Conservation (phyloP, 768 basidiomycete species). For the Melanogaster broomeanus region DNA sequence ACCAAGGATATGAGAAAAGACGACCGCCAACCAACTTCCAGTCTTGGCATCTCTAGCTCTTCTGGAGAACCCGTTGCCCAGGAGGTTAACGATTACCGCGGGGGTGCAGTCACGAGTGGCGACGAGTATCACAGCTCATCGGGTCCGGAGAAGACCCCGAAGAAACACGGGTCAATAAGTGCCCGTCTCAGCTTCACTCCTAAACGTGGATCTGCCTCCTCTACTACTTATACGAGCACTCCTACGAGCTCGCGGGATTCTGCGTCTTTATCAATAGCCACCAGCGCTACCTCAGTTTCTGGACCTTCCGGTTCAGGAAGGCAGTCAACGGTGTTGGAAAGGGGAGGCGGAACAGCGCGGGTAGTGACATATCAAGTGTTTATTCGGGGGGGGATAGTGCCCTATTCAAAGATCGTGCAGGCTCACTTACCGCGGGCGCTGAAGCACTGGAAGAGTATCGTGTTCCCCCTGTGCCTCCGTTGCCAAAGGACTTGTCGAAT, state of each 20-base stretch:
- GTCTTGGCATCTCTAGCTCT: slow-evolving; percentile 38
- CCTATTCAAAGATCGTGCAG: slow-evolving; percentile 67
- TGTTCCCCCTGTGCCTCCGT: slow-evolving; percentile 92
- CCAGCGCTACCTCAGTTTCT: slow-evolving; percentile 77
- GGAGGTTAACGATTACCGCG: slow-evolving; percentile 45
- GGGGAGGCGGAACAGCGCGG: slow-evolving; percentile 75
- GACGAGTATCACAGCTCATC: slow-evolving; percentile 55
- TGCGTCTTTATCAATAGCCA: slow-evolving; percentile 74
- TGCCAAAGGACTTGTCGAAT: slow-evolving; percentile 86
- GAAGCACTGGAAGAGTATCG: slow-evolving; percentile 60
- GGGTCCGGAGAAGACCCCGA: slow-evolving; percentile 62
- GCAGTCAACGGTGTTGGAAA: slow-evolving; percentile 63
- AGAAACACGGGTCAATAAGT: slow-evolving; percentile 57
- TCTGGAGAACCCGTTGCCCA: slow-evolving; percentile 32
- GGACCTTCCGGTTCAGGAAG: slow-evolving; percentile 60
- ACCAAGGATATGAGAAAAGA: slow-evolving; percentile 45
- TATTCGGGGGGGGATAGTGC: slow-evolving; percentile 65
- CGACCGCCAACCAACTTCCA: slow-evolving; percentile 26
- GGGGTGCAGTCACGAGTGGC: slow-evolving; percentile 49
- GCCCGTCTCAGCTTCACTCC: slow-evolving; percentile 76
- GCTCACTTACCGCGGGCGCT: slow-evolving; percentile 56
- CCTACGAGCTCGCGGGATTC: slow-evolving; percentile 88
- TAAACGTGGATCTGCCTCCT: slow-evolving; percentile 88
- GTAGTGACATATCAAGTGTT: slow-evolving; percentile 80
- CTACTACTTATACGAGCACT: slow-evolving; percentile 81